Conservation (phyloP, 116 monocot species). For the Iris pallida region DNA sequence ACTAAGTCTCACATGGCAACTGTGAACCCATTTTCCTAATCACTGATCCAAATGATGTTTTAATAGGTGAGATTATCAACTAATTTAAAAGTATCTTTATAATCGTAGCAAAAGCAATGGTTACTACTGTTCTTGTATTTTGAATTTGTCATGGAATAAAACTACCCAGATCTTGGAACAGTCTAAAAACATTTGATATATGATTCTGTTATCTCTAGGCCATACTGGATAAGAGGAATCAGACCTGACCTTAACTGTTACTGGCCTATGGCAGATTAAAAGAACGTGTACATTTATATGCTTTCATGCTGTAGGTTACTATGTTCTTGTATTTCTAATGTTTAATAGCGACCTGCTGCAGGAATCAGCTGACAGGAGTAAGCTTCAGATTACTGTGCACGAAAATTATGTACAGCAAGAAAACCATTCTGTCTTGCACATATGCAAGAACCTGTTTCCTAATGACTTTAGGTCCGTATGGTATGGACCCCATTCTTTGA, state of each 20-base stretch:
- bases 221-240: background rate
- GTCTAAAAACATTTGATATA: too few relatives aligned
- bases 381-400: constrained; percentile 17
- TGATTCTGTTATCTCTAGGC: too few relatives aligned
- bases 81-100: too few relatives aligned
- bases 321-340: background rate
- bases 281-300: background rate
- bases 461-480: constrained; percentile 33
- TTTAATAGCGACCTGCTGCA: constrained; percentile 11
- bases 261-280: background rate
- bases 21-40: too few relatives aligned
- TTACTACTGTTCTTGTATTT: too few relatives aligned
- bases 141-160: too few relatives aligned
- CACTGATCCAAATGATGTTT: too few relatives aligned
- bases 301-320: background rate
- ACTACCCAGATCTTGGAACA: too few relatives aligned
- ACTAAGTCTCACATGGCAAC: too few relatives aligned
- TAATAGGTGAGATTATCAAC: too few relatives aligned
- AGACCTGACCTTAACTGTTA: background rate
- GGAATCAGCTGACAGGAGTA: constrained; percentile 20
- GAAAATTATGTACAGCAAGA: constrained; percentile 47
- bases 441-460: constrained; percentile 58
- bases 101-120: too few relatives aligned
- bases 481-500: constrained; percentile 52
- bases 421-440: constrained; percentile 46